These are phyloP conservation scores for Chalaropsis ovoidea DNA, from an alignment of 2,329 filamentous ascomycete species.

Conservation along the genomic window DNA sequence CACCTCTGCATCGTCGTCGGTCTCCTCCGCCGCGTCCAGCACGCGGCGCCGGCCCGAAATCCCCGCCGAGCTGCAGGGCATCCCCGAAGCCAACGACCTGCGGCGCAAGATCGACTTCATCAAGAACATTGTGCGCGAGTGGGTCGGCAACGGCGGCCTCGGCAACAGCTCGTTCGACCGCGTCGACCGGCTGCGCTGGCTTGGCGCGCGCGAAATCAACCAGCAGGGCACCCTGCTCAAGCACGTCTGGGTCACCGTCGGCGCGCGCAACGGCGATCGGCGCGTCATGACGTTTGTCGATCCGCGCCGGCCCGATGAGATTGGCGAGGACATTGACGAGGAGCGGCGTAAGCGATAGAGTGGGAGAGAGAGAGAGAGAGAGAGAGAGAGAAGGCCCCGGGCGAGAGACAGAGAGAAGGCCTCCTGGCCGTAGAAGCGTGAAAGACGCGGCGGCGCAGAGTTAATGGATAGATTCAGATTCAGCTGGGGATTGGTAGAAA, in stretches of 20 bases:
- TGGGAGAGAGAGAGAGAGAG: too few relatives aligned
- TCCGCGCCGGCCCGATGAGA: conserved; percentile 42
- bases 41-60: conserved; percentile 51
- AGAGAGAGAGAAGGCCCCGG: too few relatives aligned
- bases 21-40: conserved; percentile 37
- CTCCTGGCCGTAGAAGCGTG: too few relatives aligned
- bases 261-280: conserved; percentile 51
- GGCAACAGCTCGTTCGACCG: conserved; percentile 54
- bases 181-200: conserved; percentile 48
- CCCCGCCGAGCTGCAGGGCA: conserved; percentile 48
- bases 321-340: conserved; percentile 47
- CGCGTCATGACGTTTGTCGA: conserved; percentile 47
- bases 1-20: conserved; percentile 24
- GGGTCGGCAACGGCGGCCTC: conserved; percentile 59
- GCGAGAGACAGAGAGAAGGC: too few relatives aligned
- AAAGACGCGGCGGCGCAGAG: background rate
- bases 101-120: conserved; percentile 66
- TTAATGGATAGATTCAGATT: background rate
- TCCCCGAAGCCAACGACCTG: conserved; percentile 63
- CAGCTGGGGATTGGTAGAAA: background rate
- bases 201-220: conserved; percentile 47
- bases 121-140: conserved; percentile 56
- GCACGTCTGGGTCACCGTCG: conserved; percentile 59
- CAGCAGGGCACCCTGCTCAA: conserved; percentile 39
- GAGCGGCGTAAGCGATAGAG: conserved; percentile 23